phyloP scores from a whole-genome alignment of 148 eudicot genomes.

The Camellia japonica region DNA sequence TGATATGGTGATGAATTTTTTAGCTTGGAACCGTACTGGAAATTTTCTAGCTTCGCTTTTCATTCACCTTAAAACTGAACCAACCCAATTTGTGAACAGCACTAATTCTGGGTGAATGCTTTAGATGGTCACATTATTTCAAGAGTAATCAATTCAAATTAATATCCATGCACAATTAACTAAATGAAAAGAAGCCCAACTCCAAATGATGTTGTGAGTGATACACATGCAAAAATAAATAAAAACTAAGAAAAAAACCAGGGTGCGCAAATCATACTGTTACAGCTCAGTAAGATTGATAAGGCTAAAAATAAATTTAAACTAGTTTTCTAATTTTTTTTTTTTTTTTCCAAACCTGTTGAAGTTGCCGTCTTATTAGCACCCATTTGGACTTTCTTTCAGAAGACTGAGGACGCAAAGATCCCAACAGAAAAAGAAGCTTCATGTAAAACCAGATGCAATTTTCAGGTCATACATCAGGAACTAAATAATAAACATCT shows the following conservation, averaged over 20 bases:
- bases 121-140: background rate
- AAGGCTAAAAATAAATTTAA: background rate
- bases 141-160: background rate
- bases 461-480: conserved; percentile 15
- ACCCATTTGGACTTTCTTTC: conserved; percentile 91
- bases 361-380: conserved; percentile 88
- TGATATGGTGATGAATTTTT: too few relatives aligned
- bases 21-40: too few relatives aligned
- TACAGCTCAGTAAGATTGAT: background rate
- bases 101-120: background rate
- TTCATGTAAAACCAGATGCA: conserved; percentile 26
- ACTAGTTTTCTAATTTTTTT: background rate
- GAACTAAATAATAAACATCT: background rate
- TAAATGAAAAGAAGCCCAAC: background rate
- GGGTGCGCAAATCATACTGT: background rate
- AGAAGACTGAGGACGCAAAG: conserved; percentile 84
- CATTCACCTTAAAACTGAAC: too few relatives aligned
- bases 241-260: background rate
- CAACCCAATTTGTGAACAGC: too few relatives aligned
- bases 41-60: too few relatives aligned
- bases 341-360: conserved; percentile 53
- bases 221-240: background rate
- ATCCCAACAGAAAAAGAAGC: conserved; percentile 83
- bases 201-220: background rate
- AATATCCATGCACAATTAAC: background rate